Percentiles rank a stretch among this genome's conserved stretches.
phyloP scores from a whole-genome alignment of 1,284 basidiomycete species.

The Ustilago cynodontis region DNA sequence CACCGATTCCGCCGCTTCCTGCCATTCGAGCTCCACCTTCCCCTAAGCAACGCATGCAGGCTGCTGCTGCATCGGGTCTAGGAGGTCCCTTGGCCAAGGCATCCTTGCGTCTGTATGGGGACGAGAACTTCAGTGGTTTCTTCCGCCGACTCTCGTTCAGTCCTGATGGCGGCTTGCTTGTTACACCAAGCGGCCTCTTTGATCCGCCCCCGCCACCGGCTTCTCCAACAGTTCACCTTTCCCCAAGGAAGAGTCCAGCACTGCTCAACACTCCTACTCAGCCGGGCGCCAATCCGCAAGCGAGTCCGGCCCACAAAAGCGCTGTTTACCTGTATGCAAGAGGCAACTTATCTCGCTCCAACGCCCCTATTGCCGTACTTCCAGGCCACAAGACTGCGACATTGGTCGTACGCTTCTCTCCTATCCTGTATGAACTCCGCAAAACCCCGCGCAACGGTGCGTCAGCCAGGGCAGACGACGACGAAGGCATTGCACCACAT shows the following conservation, averaged over 20 bases:
- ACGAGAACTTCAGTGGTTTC: constrained; percentile 95
- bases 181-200: constrained; percentile 96
- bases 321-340: constrained; percentile 95
- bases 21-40: constrained; percentile 65
- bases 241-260: constrained; percentile 45
- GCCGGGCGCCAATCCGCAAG: constrained; percentile 20
- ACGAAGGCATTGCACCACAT: constrained; percentile 56
- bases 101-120: constrained; percentile 80
- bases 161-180: constrained; percentile 89
- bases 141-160: constrained; percentile 94
- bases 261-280: constrained; percentile 11
- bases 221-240: constrained; percentile 41
- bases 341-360: constrained; percentile 78
- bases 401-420: constrained; percentile 92
- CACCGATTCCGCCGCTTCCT: constrained; percentile 71
- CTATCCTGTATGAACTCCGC: constrained; percentile 89
- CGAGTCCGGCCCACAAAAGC: constrained; percentile 70
- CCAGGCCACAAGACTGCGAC: constrained; percentile 96
- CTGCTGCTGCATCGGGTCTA: constrained; percentile 40
- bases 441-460: constrained; percentile 35
- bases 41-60: constrained; percentile 60
- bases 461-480: constrained; percentile 3
- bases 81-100: constrained; percentile 39
- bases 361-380: constrained; percentile 90
- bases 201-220: constrained; percentile 65